Conservation (phyloP, 2,329 filamentous ascomycete genomes). For the Apiospora hydei region DNA sequence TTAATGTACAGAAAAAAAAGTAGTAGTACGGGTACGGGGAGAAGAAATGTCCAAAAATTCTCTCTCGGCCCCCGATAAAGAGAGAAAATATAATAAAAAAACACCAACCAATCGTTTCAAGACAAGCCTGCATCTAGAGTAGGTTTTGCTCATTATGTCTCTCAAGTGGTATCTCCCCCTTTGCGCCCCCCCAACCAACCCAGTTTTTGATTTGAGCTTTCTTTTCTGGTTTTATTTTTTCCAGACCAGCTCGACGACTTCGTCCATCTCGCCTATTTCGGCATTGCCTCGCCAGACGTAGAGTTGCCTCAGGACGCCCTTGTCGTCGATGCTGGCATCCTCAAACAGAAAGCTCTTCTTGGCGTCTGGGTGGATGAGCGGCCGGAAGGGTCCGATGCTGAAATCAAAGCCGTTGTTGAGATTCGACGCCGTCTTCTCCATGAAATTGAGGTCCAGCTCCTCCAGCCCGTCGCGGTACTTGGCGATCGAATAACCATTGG, state of each 20-base stretch:
- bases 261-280: constrained; percentile 50
- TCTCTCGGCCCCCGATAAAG: not conserved
- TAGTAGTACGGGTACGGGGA: too few relatives aligned
- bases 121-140: not conserved
- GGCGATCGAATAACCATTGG: constrained; percentile 66
- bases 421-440: constrained; percentile 62
- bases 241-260: constrained; percentile 60
- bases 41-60: constrained; percentile 17
- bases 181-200: not conserved
- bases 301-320: constrained; percentile 58
- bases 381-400: constrained; percentile 60
- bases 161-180: not conserved
- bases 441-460: constrained; percentile 50
- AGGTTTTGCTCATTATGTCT: not conserved
- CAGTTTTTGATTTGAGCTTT: not conserved
- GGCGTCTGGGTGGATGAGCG: constrained; percentile 42
- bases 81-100: not conserved
- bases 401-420: constrained; percentile 57
- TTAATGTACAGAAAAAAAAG: constrained; percentile 14
- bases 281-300: constrained; percentile 57
- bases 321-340: constrained; percentile 50
- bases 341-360: constrained; percentile 61
- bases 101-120: not conserved
- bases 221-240: constrained; percentile 37
- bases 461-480: constrained; percentile 52